These are phyloP conservation scores for Fusarium nelsonii DNA, from an alignment of 2,329 filamentous ascomycete genomes.

Conservation along the genomic window DNA sequence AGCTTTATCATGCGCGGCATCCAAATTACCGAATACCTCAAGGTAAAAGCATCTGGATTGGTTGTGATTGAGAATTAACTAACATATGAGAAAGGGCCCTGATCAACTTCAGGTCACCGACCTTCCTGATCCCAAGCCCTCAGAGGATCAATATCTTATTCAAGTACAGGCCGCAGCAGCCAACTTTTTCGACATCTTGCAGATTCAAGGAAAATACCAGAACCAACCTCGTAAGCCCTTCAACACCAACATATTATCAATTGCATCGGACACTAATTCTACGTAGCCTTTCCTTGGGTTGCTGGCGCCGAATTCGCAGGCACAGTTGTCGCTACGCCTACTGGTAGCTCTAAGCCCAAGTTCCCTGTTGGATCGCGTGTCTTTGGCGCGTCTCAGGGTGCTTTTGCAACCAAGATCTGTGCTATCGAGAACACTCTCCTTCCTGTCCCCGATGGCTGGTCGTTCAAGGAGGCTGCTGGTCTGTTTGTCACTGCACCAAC, in stretches of 20 bases:
- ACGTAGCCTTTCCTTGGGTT: slow-evolving; percentile 81
- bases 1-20: slow-evolving; percentile 76
- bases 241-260: not conserved
- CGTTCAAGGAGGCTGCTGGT: slow-evolving; percentile 85
- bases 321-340: slow-evolving; percentile 75
- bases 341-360: slow-evolving; percentile 61
- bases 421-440: slow-evolving; percentile 75
- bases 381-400: slow-evolving; percentile 88
- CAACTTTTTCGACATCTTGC: slow-evolving; percentile 98
- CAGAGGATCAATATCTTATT: slow-evolving; percentile 83
- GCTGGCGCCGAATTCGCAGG: slow-evolving; percentile 91
- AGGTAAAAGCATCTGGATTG: slow-evolving; percentile 60
- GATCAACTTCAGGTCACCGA: slow-evolving; percentile 80
- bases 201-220: slow-evolving; percentile 96
- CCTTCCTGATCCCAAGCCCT: slow-evolving; percentile 80
- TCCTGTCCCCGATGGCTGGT: slow-evolving; percentile 84
- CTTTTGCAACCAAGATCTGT: slow-evolving; percentile 82
- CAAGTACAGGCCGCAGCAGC: slow-evolving; percentile 87
- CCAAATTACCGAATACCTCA: slow-evolving; percentile 79
- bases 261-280: not conserved
- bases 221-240: slow-evolving; percentile 75
- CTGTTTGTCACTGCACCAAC: slow-evolving; percentile 94
- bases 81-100: slow-evolving; percentile 69
- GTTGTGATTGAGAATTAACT: not conserved
- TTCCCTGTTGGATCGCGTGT: slow-evolving; percentile 85